These are phyloP conservation scores for Malus hybrid DNA, from an alignment of 331 rosid genomes.

Conservation along the genomic window DNA sequence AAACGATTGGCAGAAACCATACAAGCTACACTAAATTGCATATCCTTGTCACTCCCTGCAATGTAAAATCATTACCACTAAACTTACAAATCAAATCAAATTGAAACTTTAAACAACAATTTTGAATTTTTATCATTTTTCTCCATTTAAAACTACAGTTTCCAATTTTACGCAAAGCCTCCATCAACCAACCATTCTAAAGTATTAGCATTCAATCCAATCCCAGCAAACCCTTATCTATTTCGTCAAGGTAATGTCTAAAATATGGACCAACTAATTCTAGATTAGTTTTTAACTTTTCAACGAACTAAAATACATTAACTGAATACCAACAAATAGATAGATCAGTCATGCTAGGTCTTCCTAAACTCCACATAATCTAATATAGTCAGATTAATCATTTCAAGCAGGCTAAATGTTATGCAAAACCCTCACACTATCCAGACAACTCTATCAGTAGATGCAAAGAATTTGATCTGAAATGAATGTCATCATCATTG, in stretches of 20 bases:
- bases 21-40: not conserved
- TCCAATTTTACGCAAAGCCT: not conserved
- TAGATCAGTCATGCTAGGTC: not conserved
- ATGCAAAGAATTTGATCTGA: constrained; percentile 3
- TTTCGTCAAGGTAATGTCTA: not conserved
- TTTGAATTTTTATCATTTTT: not conserved
- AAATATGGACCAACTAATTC: not conserved
- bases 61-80: not conserved
- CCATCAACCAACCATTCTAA: not conserved
- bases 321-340: not conserved
- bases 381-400: constrained; percentile 10
- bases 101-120: not conserved
- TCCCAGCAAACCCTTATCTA: constrained; percentile 1
- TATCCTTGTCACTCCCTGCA: not conserved
- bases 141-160: not conserved
- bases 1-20: not conserved
- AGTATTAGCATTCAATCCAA: not conserved
- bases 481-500: constrained; percentile 9
- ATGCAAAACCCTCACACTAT: constrained; percentile 2
- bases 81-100: not conserved
- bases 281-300: not conserved
- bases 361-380: not conserved
- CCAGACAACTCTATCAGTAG: not conserved
- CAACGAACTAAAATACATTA: not conserved
- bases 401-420: constrained; percentile 9